Evolutionary conservation across 1,139 yeast species (phyloP).

Genomic region (Diutina catenulata): DNA sequence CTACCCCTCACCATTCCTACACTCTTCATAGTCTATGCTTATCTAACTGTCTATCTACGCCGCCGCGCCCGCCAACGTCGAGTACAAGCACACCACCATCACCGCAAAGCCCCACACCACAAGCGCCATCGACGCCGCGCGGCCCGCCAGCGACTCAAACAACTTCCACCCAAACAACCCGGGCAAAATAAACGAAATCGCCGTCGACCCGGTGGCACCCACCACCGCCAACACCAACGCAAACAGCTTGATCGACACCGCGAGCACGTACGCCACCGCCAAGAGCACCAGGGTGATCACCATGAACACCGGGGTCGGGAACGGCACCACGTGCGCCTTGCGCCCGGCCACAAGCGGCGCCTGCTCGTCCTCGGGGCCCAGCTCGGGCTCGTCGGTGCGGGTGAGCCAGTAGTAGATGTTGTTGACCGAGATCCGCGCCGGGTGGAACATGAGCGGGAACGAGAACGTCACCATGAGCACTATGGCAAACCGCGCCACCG

Average conservation of each 20-base stretch:
- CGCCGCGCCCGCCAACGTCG: conserved; percentile 16
- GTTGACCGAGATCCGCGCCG: conserved; percentile 76
- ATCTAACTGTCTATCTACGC: too few relatives aligned
- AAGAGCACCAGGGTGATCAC: conserved; percentile 35
- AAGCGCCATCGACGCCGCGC: conserved; percentile 13
- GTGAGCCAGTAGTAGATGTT: conserved; percentile 49
- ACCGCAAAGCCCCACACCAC: conserved; percentile 31
- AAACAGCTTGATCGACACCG: conserved; percentile 36
- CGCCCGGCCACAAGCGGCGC: conserved; percentile 9
- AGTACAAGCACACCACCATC: conserved; percentile 29
- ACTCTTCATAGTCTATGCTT: too few relatives aligned
- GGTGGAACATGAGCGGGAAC: conserved; percentile 88
- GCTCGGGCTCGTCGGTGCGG: not conserved
- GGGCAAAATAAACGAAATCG: conserved; percentile 47
- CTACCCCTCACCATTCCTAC: too few relatives aligned
- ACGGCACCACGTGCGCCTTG: conserved; percentile 29
- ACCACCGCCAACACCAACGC: conserved; percentile 46
- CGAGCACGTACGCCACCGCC: conserved; percentile 29
- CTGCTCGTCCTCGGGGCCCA: conserved; percentile 8
- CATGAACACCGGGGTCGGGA: conserved; percentile 36
- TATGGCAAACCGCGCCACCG: conserved; percentile 62
- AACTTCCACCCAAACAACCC: conserved; percentile 46
- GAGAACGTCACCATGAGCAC: conserved; percentile 78
- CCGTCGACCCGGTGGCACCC: conserved; percentile 53
- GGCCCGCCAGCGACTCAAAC: conserved; percentile 14